Conservation (phyloP, 768 basidiomycete species). For the Russula vinacea region DNA sequence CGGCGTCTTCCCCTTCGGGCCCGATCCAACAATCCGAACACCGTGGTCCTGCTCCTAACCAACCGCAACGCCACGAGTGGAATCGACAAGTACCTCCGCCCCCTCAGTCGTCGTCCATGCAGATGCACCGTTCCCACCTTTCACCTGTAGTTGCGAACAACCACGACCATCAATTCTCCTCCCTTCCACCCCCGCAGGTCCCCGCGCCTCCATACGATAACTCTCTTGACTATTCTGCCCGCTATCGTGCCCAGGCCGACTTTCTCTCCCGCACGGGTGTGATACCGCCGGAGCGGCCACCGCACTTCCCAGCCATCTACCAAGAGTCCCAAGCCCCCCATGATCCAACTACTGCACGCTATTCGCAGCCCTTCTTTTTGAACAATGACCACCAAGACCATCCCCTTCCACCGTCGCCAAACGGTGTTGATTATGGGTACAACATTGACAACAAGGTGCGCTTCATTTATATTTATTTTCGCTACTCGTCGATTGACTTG, state of each 20-base stretch:
- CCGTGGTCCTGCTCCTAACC: slow-evolving; percentile 33
- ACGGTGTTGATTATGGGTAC: slow-evolving; percentile 25
- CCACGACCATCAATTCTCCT: slow-evolving; percentile 31
- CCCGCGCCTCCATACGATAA: slow-evolving; percentile 23
- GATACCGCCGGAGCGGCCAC: slow-evolving; percentile 29
- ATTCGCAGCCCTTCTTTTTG: slow-evolving; percentile 19
- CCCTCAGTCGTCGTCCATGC: slow-evolving; percentile 26
- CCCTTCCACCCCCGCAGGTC: slow-evolving; percentile 9
- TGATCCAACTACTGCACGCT: slow-evolving; percentile 19
- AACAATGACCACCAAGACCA: slow-evolving; percentile 20
- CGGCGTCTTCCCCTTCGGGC: slow-evolving; percentile 34
- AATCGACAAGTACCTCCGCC: slow-evolving; percentile 25
- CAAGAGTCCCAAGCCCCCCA: slow-evolving; percentile 25
- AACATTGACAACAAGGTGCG: slow-evolving; percentile 28
- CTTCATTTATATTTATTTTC: background rate
- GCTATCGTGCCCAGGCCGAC: slow-evolving; percentile 50
- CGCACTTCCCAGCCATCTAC: slow-evolving; percentile 25
- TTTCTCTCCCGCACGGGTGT: slow-evolving; percentile 40
- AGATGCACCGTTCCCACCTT: slow-evolving; percentile 31
- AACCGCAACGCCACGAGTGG: slow-evolving; percentile 39
- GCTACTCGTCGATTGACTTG: slow-evolving; percentile 15
- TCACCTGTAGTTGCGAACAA: slow-evolving; percentile 29
- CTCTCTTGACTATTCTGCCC: slow-evolving; percentile 43
- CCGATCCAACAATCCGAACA: slow-evolving; percentile 37
- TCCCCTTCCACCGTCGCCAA: slow-evolving; percentile 20